These are phyloP conservation scores for Globisporangium nagaii DNA, from an alignment of 352 stramenopile genomes.

Conservation along the genomic window DNA sequence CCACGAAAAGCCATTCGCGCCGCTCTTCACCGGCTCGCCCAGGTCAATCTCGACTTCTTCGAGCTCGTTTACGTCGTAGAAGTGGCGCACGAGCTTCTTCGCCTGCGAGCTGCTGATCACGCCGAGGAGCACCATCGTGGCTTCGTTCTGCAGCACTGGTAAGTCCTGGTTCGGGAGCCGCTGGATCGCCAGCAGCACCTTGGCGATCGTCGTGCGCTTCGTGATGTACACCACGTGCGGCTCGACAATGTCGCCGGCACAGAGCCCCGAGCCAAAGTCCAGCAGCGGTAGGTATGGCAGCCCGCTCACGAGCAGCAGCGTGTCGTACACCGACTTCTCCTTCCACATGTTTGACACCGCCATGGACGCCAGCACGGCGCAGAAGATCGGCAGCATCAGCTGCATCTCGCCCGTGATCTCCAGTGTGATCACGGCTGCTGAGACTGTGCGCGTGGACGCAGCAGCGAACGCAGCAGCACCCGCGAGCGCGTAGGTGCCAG, in stretches of 20 bases:
- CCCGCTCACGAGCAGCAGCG: constrained; percentile 60
- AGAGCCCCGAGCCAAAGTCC: constrained; percentile 56
- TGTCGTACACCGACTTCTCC: constrained; percentile 83
- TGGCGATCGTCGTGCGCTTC: constrained; percentile 64
- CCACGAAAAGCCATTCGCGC: constrained; percentile 40
- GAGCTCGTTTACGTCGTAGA: constrained; percentile 49
- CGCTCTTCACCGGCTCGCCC: constrained; percentile 46
- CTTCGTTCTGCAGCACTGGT: constrained; percentile 63
- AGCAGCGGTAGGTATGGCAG: constrained; percentile 83
- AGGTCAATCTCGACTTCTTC: constrained; percentile 62
- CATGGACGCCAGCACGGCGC: constrained; percentile 60
- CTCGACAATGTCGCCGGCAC: constrained; percentile 67
- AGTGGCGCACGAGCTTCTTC: constrained; percentile 53
- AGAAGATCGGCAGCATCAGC: constrained; percentile 81
- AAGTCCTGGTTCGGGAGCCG: constrained; percentile 67
- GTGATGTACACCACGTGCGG: constrained; percentile 63
- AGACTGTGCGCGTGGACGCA: constrained; percentile 71
- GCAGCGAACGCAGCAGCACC: constrained; percentile 69
- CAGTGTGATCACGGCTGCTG: constrained; percentile 80
- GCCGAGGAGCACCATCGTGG: constrained; percentile 60
- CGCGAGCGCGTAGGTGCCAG: constrained; percentile 73
- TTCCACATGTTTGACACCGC: constrained; percentile 54
- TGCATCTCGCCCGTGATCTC: constrained; percentile 83
- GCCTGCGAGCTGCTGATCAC: constrained; percentile 55
- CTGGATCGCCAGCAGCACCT: constrained; percentile 69